Percentiles rank a stretch among this genome's conserved stretches.
Evolutionary conservation across 805 yeast species (phyloP).

Genomic region (Kluyveromyces lactis): DNA sequence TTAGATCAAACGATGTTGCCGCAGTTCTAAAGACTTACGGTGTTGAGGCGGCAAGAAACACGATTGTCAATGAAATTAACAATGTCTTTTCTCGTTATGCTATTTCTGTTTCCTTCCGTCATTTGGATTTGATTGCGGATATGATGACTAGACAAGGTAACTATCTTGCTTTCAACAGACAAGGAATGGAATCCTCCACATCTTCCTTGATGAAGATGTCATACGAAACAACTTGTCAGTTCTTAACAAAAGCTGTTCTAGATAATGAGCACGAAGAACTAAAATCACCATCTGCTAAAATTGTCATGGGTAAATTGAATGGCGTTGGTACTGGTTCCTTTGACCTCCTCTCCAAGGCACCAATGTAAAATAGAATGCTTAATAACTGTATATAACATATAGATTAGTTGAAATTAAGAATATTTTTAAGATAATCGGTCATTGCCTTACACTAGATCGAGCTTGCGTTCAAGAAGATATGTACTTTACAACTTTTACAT

Average conservation of each 20-base stretch:
- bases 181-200: conserved; percentile 92
- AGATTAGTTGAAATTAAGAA: not conserved
- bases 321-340: conserved; percentile 95
- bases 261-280: conserved; percentile 84
- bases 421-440: not conserved
- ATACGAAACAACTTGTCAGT: conserved; percentile 96
- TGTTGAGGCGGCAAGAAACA: conserved; percentile 97
- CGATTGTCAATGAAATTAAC: conserved; percentile 91
- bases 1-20: conserved; percentile 85
- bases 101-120: conserved; percentile 85
- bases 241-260: conserved; percentile 91
- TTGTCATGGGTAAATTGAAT: conserved; percentile 85
- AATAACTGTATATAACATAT: not conserved
- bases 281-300: conserved; percentile 86
- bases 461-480: too few species aligned
- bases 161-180: conserved; percentile 93
- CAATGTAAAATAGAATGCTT: conserved; percentile 10
- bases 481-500: not conserved
- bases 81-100: conserved; percentile 96
- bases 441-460: not conserved
- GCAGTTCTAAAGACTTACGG: conserved; percentile 90
- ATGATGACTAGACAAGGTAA: conserved; percentile 99
- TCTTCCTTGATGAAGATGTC: conserved; percentile 98
- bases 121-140: conserved; percentile 93
- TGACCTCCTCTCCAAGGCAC: conserved; percentile 52